Evolutionary conservation across 2,329 filamentous ascomycete species (phyloP), one percentile per base, ranked within the genome.

Genomic region (Simplicillium aogashimaense): DNA sequence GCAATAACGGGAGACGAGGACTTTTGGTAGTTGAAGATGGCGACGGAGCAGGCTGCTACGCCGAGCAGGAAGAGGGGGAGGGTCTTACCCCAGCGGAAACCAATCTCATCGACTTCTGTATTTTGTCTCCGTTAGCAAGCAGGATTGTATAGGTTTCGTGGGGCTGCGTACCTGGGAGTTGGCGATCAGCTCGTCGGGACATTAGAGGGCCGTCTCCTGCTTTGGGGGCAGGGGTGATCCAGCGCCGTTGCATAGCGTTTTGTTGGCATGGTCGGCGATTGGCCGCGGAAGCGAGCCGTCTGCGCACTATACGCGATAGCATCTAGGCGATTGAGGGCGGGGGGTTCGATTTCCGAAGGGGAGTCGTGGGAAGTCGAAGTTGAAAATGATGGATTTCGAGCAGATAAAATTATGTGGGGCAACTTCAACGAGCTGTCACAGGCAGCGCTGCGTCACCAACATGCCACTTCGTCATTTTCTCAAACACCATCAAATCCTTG

Each of bases 1-100:
- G 79, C 79, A n/a, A 95, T 85, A 25, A 90, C 76, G 40, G 84
- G 85, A 18, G 81, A 87, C n/a, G 85, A 87, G 42, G 81, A 78
- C 63, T 95, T 95, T 62, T 98, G 90, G 76, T 98, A 97, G 74
- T 98, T 98, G 83, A 98, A 97, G 63, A 98, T 95, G 50, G 83
- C 86, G 44, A 94, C 67, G 49, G 81, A 81, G 49, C 81, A 83
- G 41, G 73, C 70, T 37, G 76, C 74, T 51, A 95, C 78, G 47
- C 86, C 68, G 47, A 75, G 62, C 39, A 83, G 58, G 72, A 97
- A 97, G 58, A 94, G 66, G 40, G 90, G 90, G 29, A 95, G 63
- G 1, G 86, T 87, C 51, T 76, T 75, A 41, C 71, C 58, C 83
- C 84, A 89, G 50, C 72, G 70, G 56, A 77, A 76, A 37, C 55